These are phyloP conservation scores for Pestalotiopsis sp. DNA, from an alignment of 2,329 filamentous ascomycete genomes.

Conservation along the genomic window DNA sequence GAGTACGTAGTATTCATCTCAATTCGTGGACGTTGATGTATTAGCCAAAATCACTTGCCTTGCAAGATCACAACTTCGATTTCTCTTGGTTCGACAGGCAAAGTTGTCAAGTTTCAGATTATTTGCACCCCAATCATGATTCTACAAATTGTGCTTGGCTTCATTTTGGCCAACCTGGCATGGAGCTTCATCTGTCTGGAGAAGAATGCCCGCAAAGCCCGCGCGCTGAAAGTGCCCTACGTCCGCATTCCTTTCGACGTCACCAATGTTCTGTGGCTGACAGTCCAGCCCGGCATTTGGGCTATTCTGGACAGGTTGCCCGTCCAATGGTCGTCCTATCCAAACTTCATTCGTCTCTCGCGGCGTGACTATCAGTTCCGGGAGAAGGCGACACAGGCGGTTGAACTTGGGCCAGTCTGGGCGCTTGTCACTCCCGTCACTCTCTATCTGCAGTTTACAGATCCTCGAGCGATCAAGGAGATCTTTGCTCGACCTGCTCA, in stretches of 20 bases:
- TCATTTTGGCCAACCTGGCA: not conserved
- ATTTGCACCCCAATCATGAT: not conserved
- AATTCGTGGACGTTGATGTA: too few relatives aligned
- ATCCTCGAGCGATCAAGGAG: conserved; percentile 24
- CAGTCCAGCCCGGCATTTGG: conserved; percentile 25
- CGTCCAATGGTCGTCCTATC: conserved; percentile 24
- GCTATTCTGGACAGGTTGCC: conserved; percentile 21
- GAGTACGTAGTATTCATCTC: too few relatives aligned
- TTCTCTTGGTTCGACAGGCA: too few relatives aligned
- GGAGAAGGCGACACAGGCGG: conserved; percentile 15
- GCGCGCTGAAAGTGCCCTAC: conserved; percentile 19
- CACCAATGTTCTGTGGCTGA: conserved; percentile 24
- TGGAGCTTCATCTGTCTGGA: not conserved
- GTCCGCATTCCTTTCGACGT: conserved; percentile 25
- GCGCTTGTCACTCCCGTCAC: conserved; percentile 24
- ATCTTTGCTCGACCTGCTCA: conserved; percentile 22
- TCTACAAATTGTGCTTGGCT: not conserved
- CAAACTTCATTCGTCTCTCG: conserved; percentile 24
- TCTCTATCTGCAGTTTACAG: conserved; percentile 22
- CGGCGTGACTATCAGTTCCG: conserved; percentile 25
- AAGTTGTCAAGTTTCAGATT: too few relatives aligned
- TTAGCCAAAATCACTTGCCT: too few relatives aligned
- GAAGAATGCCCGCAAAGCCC: conserved; percentile 18
- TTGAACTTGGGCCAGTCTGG: conserved; percentile 25
- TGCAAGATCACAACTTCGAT: not conserved